Conservation (phyloP, 164 flowering plant genomes). For the Macadamia tetraphylla region DNA sequence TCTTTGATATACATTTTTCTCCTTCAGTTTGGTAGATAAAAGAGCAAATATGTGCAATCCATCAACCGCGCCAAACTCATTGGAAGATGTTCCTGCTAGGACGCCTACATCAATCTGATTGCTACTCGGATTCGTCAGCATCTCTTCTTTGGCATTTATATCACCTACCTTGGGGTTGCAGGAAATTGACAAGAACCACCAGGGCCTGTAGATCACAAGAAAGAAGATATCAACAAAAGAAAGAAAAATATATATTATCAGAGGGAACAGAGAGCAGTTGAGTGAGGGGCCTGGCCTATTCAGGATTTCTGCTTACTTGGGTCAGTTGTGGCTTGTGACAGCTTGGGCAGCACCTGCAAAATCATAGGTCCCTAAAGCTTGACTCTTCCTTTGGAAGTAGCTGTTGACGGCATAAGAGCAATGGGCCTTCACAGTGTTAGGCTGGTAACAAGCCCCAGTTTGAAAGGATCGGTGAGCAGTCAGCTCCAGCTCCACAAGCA, state of each 20-base stretch:
- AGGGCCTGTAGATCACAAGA: conserved; percentile 22
- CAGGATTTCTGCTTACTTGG: not conserved
- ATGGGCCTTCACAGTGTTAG: conserved; percentile 68
- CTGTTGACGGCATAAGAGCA: conserved; percentile 80
- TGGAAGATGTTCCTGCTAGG: no score
- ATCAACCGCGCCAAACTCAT: no score
- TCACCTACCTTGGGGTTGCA: conserved; percentile 33
- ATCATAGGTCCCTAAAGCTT: conserved; percentile 49
- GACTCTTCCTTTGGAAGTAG: conserved; percentile 59
- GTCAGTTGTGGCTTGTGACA: conserved; percentile 3
- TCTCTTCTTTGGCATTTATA: no score
- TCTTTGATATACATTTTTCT: no score
- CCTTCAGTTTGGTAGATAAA: no score
- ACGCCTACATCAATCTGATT: no score
- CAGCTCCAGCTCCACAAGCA: conserved; percentile 90
- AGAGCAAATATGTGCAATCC: no score
- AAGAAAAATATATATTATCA: not conserved
- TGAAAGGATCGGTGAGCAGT: conserved; percentile 50
- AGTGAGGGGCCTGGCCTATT: no score
- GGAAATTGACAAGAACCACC: conserved; percentile 35
- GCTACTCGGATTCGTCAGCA: no score
- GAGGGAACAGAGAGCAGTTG: not conserved
- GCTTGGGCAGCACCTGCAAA: conserved; percentile 46
- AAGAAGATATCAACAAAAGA: not conserved
- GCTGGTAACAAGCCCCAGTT: conserved; percentile 58